Conservation (phyloP, 2,329 filamentous ascomycete species). For the Xylaria digitata region DNA sequence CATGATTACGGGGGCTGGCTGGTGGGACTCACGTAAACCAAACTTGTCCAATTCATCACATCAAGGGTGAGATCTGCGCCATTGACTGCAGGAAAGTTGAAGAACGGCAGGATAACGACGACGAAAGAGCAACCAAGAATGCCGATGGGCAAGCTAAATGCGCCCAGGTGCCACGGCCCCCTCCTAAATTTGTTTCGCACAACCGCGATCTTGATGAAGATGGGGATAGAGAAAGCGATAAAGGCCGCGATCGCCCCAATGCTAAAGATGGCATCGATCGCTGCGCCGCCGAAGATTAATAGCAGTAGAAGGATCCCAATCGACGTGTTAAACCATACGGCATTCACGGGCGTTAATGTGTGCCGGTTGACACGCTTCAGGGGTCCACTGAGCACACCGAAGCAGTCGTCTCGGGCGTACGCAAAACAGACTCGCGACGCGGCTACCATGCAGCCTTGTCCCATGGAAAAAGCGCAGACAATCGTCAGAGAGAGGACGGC, state of each 20-base stretch:
- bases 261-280: conserved; percentile 75
- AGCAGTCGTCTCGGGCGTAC: conserved; percentile 78
- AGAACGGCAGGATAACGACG: conserved; percentile 73
- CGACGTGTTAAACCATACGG: conserved; percentile 73
- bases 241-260: conserved; percentile 77
- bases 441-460: conserved; percentile 76
- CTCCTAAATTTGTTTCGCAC: conserved; percentile 72
- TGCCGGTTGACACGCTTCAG: conserved; percentile 69
- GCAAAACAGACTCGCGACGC: conserved; percentile 76
- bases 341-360: conserved; percentile 76
- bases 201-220: conserved; percentile 68
- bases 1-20: background rate
- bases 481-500: conserved; percentile 74
- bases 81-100: conserved; percentile 71
- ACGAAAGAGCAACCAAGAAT: conserved; percentile 69
- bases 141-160: conserved; percentile 67
- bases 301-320: conserved; percentile 71
- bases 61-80: conserved; percentile 62
- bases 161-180: conserved; percentile 76
- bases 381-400: conserved; percentile 65
- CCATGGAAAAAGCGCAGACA: conserved; percentile 76
- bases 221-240: conserved; percentile 68
- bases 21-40: conserved; percentile 61
- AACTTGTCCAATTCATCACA: conserved; percentile 75
- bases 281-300: conserved; percentile 72